These are phyloP conservation scores for Penicillium expansum DNA, from an alignment of 2,329 filamentous ascomycete species.

Conservation along the genomic window DNA sequence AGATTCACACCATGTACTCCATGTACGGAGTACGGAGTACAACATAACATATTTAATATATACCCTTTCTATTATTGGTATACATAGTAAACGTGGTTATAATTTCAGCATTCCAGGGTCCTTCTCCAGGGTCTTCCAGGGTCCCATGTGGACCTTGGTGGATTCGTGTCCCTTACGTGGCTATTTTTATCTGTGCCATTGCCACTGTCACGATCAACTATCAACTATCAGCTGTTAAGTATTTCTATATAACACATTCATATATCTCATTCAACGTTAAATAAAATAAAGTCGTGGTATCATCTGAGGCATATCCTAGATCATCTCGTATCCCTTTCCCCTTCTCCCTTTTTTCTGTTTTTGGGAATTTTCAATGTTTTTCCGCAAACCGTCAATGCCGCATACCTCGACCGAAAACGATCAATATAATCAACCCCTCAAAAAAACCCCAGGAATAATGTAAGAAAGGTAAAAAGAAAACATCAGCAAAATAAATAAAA, in stretches of 20 bases:
- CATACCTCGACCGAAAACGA: neutral
- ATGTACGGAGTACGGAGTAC: too few species aligned
- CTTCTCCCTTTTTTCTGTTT: neutral
- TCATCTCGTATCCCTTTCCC: neutral
- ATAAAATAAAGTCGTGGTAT: neutral
- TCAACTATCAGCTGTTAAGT: neutral
- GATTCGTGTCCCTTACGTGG: neutral
- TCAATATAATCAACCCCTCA: neutral
- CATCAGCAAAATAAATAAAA: neutral
- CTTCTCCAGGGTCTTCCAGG: neutral
- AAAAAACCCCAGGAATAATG: neutral
- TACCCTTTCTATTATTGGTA: too few species aligned
- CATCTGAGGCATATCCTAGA: neutral
- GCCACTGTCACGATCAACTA: neutral
- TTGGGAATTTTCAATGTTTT: neutral
- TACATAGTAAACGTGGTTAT: too few species aligned
- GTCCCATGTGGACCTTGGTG: neutral
- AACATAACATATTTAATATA: too few species aligned
- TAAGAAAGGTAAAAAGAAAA: neutral
- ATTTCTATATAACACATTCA: neutral
- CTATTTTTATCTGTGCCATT: constrained; percentile 2
- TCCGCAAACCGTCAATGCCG: constrained; percentile 2
- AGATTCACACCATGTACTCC: too few species aligned
- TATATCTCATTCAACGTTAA: neutral
- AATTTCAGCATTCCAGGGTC: neutral